phyloP scores from a whole-genome alignment of 345 rosid species.

The Physaria fendleri region DNA sequence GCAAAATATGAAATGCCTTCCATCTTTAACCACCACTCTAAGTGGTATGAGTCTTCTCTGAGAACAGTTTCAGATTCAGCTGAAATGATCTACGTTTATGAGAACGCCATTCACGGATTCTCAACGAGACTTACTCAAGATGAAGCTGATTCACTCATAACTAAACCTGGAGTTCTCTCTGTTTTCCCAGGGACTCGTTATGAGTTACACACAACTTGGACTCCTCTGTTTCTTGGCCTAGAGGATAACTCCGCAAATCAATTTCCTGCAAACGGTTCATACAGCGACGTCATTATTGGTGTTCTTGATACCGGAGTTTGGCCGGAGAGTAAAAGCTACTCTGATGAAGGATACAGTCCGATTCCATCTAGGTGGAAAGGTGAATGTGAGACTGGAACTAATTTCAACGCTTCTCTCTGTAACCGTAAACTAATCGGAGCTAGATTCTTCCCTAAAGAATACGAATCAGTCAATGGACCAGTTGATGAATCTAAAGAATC shows the following conservation, averaged over 20 bases:
- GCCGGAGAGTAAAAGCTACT: constrained; percentile 54
- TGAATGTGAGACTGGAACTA: constrained; percentile 49
- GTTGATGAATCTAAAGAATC: constrained; percentile 49
- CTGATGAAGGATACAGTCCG: constrained; percentile 43
- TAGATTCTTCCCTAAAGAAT: constrained; percentile 43
- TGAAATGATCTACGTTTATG: constrained; percentile 48
- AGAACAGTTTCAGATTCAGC: constrained; percentile 63
- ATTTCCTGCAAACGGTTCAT: constrained; percentile 28
- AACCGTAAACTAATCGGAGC: constrained; percentile 64
- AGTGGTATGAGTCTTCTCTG: constrained; percentile 74
- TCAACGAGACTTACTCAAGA: constrained; percentile 37
- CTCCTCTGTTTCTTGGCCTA: constrained; percentile 61
- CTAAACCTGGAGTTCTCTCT: constrained; percentile 38
- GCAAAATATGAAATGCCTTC: constrained; percentile 65
- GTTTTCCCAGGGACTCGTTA: constrained; percentile 45
- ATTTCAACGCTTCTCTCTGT: constrained; percentile 39
- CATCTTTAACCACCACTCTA: constrained; percentile 48
- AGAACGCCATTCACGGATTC: constrained; percentile 52
- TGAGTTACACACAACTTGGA: constrained; percentile 57
- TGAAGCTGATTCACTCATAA: constrained; percentile 41
- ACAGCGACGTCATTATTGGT: constrained; percentile 42
- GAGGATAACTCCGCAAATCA: constrained; percentile 19
- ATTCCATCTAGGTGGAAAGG: constrained; percentile 54
- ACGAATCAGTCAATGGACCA: constrained; percentile 47
- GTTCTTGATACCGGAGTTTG: constrained; percentile 56